phyloP scores from a whole-genome alignment of 805 yeast species.

The Candida stauntonica region DNA sequence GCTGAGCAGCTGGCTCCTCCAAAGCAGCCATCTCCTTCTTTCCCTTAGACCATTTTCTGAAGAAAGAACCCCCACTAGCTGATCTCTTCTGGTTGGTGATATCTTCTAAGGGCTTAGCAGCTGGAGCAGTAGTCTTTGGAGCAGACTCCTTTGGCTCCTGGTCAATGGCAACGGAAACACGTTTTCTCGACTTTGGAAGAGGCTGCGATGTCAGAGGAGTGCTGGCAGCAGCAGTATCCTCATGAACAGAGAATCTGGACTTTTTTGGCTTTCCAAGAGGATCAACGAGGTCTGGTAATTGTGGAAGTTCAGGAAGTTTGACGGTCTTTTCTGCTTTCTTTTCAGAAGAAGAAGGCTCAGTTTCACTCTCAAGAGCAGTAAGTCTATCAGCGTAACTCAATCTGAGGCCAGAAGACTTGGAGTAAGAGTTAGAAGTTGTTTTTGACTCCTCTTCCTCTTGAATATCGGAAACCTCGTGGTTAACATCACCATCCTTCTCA shows the following conservation, averaged over 20 bases:
- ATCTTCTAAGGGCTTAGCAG: slow-evolving; percentile 17
- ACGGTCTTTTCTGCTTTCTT: slow-evolving; percentile 8
- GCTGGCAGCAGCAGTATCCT: slow-evolving; percentile 2
- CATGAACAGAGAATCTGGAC: slow-evolving; percentile 8
- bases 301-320: slow-evolving; percentile 26
- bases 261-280: slow-evolving; percentile 9
- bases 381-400: slow-evolving; percentile 38
- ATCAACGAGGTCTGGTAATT: slow-evolving; percentile 9
- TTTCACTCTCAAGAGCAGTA: slow-evolving; percentile 17
- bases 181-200: slow-evolving; percentile 13
- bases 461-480: slow-evolving; percentile 4
- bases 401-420: slow-evolving; percentile 25
- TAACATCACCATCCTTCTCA: slow-evolving; percentile 1
- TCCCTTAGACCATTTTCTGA: slow-evolving; percentile 27
- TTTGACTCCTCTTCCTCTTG: slow-evolving; percentile 8
- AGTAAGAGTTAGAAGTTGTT: slow-evolving; percentile 7
- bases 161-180: slow-evolving; percentile 10
- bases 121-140: slow-evolving; percentile 1
- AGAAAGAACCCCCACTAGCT: slow-evolving; percentile 23
- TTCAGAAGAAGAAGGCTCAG: slow-evolving; percentile 6
- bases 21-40: slow-evolving; percentile 20
- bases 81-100: slow-evolving; percentile 24
- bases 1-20: slow-evolving; percentile 11
- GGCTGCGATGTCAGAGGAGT: slow-evolving; percentile 1
- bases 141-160: not conserved